These are phyloP conservation scores for Phytophthora idaei DNA, from an alignment of 352 stramenopile species.

Conservation along the genomic window DNA sequence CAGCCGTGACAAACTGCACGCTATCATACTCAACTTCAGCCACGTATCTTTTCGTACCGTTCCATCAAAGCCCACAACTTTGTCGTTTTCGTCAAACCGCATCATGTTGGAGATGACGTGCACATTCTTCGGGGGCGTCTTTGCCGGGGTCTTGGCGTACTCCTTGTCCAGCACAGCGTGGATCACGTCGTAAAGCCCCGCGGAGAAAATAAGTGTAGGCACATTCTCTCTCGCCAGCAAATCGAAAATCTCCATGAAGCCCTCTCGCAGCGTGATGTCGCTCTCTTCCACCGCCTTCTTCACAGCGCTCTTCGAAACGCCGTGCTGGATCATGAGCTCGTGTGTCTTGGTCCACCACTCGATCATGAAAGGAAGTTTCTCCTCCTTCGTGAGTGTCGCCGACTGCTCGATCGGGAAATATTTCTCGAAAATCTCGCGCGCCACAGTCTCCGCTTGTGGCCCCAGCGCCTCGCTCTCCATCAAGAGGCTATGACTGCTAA, in stretches of 20 bases:
- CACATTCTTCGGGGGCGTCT: constrained; percentile 55
- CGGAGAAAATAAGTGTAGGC: constrained; percentile 76
- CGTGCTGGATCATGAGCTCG: constrained; percentile 59
- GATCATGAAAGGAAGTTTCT: constrained; percentile 84
- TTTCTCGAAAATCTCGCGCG: constrained; percentile 59
- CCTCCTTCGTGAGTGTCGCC: constrained; percentile 55
- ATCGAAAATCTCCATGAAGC: constrained; percentile 70
- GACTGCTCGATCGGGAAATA: constrained; percentile 86
- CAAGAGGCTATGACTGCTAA: constrained; percentile 60
- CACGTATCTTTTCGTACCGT: constrained; percentile 33
- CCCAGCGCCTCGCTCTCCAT: constrained; percentile 56
- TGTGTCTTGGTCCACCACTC: constrained; percentile 71
- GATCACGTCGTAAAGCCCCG: constrained; percentile 82
- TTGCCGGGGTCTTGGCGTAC: constrained; percentile 42
- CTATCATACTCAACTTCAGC: neutral
- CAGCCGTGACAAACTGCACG: neutral
- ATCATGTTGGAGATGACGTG: constrained; percentile 89
- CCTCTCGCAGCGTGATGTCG: constrained; percentile 60
- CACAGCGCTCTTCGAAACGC: constrained; percentile 55
- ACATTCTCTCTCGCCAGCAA: constrained; percentile 61
- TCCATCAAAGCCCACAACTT: constrained; percentile 54
- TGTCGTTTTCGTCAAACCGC: constrained; percentile 57
- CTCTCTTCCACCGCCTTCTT: constrained; percentile 49
- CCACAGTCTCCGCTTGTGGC: constrained; percentile 33
- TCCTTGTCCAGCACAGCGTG: constrained; percentile 73